Evolutionary conservation across 78 protist genomes (phyloP).

Genomic region (Capsaspora owczarzaki): DNA sequence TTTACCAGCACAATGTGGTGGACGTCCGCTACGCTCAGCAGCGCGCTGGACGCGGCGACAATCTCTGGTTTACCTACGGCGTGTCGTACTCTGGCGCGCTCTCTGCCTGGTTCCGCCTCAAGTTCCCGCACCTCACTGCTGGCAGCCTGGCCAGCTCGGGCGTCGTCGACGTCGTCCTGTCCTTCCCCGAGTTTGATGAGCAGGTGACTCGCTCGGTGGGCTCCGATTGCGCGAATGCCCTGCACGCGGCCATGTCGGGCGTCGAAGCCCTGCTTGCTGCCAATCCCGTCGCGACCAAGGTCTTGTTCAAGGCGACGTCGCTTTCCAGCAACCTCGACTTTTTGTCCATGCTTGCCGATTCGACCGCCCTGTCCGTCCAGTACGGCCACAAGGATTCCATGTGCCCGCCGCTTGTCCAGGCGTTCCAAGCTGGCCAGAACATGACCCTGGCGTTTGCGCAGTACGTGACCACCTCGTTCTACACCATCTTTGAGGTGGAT

Average conservation of each 20-base stretch:
- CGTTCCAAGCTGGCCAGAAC: background rate
- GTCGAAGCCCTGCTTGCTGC: slow-evolving; percentile 9
- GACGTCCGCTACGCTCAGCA: background rate
- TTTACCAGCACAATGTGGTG: background rate
- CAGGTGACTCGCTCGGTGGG: slow-evolving; percentile 5
- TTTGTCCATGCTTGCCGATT: slow-evolving; percentile 28
- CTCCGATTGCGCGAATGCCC: background rate
- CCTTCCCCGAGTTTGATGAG: slow-evolving; percentile 27
- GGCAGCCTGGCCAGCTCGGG: slow-evolving; percentile 20
- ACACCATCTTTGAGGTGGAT: background rate
- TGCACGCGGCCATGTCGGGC: slow-evolving; percentile 2
- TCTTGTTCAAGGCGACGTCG: background rate
- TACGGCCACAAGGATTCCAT: slow-evolving; percentile 9
- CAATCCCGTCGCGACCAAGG: background rate
- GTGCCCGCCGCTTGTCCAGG: slow-evolving; percentile 3
- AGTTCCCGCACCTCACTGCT: slow-evolving; percentile 38
- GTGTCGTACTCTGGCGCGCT: slow-evolving; percentile 51
- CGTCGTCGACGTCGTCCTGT: slow-evolving; percentile 19
- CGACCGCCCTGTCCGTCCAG: slow-evolving; percentile 17
- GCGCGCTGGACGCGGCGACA: background rate
- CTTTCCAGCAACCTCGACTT: slow-evolving; percentile 7
- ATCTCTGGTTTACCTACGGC: slow-evolving; percentile 24
- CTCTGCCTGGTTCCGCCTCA: slow-evolving; percentile 22
- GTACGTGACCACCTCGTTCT: background rate
- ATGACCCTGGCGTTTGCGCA: background rate